A percentile compares a stretch with the other conserved stretches of the same genome.
These are phyloP conservation scores for Allium cepa DNA, from an alignment of 106 monocot genomes.

Conservation along the genomic window DNA sequence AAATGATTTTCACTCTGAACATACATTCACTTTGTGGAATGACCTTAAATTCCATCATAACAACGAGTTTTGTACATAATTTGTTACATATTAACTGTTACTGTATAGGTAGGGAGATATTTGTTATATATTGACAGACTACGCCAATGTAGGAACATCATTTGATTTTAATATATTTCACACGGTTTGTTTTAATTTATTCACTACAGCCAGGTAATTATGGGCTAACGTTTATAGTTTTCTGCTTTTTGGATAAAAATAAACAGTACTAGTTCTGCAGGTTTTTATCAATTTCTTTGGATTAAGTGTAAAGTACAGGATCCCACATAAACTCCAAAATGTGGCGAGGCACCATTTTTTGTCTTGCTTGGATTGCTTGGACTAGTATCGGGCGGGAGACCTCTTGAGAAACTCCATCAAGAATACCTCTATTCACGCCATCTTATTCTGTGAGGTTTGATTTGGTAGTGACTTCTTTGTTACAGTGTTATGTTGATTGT, in stretches of 20 bases:
- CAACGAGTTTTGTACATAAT: too few relatives aligned
- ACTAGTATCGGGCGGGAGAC: slow-evolving; percentile 91
- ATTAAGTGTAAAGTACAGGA: slow-evolving; percentile 94
- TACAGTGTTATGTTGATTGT: background rate
- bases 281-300: slow-evolving; percentile 14
- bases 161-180: too few relatives aligned
- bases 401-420: slow-evolving; percentile 98
- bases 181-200: too few relatives aligned
- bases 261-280: slow-evolving; percentile 19
- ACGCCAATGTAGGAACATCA: too few relatives aligned
- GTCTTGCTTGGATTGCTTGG: slow-evolving; percentile 98
- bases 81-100: too few relatives aligned
- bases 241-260: slow-evolving; percentile 2
- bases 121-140: too few relatives aligned
- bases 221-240: too few relatives aligned
- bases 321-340: slow-evolving; percentile 99
- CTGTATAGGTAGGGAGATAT: too few relatives aligned
- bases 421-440: slow-evolving; percentile 58
- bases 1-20: background rate
- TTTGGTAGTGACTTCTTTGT: background rate
- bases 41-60: too few relatives aligned
- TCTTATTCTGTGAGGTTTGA: slow-evolving; percentile 46
- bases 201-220: too few relatives aligned
- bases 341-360: slow-evolving; percentile 38
- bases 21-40: too few relatives aligned